These are phyloP conservation scores for Coemansia sp. DNA, from an alignment of 192 early-diverging fungal genomes.

Conservation along the genomic window DNA sequence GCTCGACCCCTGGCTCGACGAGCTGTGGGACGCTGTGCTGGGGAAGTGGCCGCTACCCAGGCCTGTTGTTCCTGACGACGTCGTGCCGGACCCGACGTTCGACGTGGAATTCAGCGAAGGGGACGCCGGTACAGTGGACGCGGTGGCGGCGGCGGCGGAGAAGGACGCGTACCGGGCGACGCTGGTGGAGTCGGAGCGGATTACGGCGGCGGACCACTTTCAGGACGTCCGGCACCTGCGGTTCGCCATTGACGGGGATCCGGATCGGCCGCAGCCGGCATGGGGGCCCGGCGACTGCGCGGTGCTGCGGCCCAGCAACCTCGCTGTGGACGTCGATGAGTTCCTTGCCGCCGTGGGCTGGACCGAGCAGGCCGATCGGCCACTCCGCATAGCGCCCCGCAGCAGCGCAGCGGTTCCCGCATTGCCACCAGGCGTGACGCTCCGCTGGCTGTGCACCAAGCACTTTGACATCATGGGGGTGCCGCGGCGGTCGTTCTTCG, in stretches of 20 bases:
- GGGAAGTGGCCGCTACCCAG: slow-evolving; percentile 61
- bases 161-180: background rate
- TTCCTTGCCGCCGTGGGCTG: slow-evolving; percentile 65
- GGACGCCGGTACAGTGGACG: no score
- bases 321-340: slow-evolving; percentile 61
- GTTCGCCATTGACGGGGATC: slow-evolving; percentile 48
- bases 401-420: background rate
- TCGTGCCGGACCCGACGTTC: slow-evolving; percentile 24
- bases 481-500: slow-evolving; percentile 90
- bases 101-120: background rate
- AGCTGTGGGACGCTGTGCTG: slow-evolving; percentile 72
- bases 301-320: slow-evolving; percentile 74
- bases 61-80: slow-evolving; percentile 10
- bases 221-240: slow-evolving; percentile 90
- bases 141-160: no score
- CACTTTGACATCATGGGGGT: slow-evolving; percentile 84
- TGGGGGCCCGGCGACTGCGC: slow-evolving; percentile 79
- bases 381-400: slow-evolving; percentile 2
- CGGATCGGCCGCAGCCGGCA: background rate
- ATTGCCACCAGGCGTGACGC: slow-evolving; percentile 46
- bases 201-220: slow-evolving; percentile 79
- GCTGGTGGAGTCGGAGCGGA: slow-evolving; percentile 61
- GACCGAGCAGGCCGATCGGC: slow-evolving; percentile 53
- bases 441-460: slow-evolving; percentile 72
- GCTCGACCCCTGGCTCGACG: slow-evolving; percentile 84